Evolutionary conservation across 176 grass and related monocot species (phyloP), one percentile per base, ranked within the genome.

Genomic region (Melocanna baccifera): DNA sequence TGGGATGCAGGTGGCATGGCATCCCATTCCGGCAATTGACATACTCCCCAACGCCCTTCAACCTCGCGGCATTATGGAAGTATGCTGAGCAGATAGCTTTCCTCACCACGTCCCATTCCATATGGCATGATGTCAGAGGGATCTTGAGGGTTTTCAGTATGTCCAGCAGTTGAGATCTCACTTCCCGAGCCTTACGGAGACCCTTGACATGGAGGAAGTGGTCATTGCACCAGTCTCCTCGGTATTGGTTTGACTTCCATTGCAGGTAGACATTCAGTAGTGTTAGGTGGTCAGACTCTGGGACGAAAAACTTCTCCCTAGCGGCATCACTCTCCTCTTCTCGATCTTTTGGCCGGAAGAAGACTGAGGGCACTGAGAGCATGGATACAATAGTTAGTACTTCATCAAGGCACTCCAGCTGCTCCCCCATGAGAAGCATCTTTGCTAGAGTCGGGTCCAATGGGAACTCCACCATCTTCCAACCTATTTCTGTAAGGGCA

Each of bases 381-480:
- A 94, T 98, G n/a, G 96, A 98, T n/a, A 98, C 96, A 47, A 98
- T 94, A 65, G 91, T 98, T 53, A 98, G 78, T 67, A 94, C 96
- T 87, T 98, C 96, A 77, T 98, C 91, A 75, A 98, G 67, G 81
- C 93, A 98, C 16, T 71, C 90, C 25, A 98, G 88, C 63, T 89
- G 79, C 81, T 95, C 93, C 22, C 96, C 96, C 96, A 99, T 99
- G 45, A 99, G 89, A 80, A 99, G 81, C 93, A 99, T 99, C 81
- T 99, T 99, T 32, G 96, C 96, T 70, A 99, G 71, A 56, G 96
- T 93, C 4, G 96, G 96, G 80, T 99, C 96, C 75, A 99, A 73
- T 9, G 96, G 96, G 76, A 99, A 99, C 75, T 99, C 96, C 66
- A 99, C 96, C 96, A 99, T 99, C 77, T 99, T 99, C 96, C 96